These are phyloP conservation scores for Cucumis hystrix DNA, from an alignment of 306 rosid genomes.

Conservation along the genomic window DNA sequence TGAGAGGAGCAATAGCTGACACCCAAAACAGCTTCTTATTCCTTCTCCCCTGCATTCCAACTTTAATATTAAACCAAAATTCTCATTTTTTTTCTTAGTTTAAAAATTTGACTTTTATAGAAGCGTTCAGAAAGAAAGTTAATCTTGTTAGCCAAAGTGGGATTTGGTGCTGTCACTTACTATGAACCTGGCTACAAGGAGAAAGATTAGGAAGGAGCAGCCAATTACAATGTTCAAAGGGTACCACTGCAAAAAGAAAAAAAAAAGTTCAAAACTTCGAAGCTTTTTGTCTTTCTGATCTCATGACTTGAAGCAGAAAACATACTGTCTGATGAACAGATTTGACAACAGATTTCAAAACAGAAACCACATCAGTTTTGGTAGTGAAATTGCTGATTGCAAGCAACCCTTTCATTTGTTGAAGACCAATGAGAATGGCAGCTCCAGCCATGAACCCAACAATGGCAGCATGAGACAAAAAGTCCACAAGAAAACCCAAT, in stretches of 20 bases:
- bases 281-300: neutral
- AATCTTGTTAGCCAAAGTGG: no score
- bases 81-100: no score
- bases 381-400: slow-evolving; percentile 56
- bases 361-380: slow-evolving; percentile 59
- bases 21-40: slow-evolving; percentile 77
- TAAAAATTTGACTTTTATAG: no score
- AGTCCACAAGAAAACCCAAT: slow-evolving; percentile 86
- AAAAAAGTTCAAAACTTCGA: neutral
- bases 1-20: slow-evolving; percentile 65
- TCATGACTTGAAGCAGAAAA: neutral
- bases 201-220: slow-evolving; percentile 63
- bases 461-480: slow-evolving; percentile 86
- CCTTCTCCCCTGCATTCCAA: slow-evolving; percentile 50
- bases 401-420: slow-evolving; percentile 75
- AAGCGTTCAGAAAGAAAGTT: no score
- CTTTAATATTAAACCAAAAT: no score
- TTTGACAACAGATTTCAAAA: slow-evolving; percentile 40
- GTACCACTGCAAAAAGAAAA: slow-evolving; percentile 38
- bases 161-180: slow-evolving; percentile 31
- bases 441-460: slow-evolving; percentile 99
- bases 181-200: slow-evolving; percentile 40
- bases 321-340: slow-evolving; percentile 31
- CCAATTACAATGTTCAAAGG: slow-evolving; percentile 46
- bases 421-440: slow-evolving; percentile 87